Conservation (phyloP, 495 filamentous ascomycete species). For the Penicillium roqueforti region DNA sequence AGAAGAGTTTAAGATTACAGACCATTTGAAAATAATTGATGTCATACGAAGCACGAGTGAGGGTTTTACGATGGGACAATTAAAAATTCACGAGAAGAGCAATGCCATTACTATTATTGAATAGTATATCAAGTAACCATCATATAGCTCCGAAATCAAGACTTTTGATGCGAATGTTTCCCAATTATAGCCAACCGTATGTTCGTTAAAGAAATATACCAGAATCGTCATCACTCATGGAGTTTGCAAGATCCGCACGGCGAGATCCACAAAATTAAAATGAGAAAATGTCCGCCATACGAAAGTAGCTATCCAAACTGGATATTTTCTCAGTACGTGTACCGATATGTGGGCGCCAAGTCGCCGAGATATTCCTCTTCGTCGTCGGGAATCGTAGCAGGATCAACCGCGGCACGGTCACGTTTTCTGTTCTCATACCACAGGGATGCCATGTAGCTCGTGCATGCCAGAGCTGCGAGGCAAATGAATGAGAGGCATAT, state of each 20-base stretch:
- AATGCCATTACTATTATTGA: not conserved
- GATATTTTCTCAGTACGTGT: slow-evolving; percentile 29
- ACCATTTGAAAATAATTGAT: not conserved
- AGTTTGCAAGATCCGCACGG: not conserved
- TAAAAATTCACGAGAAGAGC: not conserved
- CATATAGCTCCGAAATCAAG: not conserved
- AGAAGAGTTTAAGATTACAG: not conserved
- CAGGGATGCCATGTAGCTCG: slow-evolving; percentile 57
- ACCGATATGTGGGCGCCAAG: slow-evolving; percentile 40
- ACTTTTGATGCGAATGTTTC: not conserved
- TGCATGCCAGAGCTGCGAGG: slow-evolving; percentile 57
- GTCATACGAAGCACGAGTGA: not conserved
- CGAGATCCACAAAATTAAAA: not conserved
- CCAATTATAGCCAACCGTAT: not conserved
- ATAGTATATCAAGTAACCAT: not conserved
- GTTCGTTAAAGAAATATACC: not conserved
- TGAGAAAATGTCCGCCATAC: not conserved
- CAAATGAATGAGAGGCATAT: slow-evolving; percentile 74
- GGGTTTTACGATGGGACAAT: not conserved
- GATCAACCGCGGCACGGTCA: slow-evolving; percentile 31
- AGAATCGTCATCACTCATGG: not conserved
- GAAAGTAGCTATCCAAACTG: not conserved
- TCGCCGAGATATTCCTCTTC: slow-evolving; percentile 37
- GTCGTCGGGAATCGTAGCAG: slow-evolving; percentile 20
- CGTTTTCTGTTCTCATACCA: slow-evolving; percentile 62